Percentiles rank a stretch among this genome's conserved stretches.
These are phyloP conservation scores for Colletotrichum destructivum DNA, from an alignment of 2,329 filamentous ascomycete genomes.

Conservation along the genomic window DNA sequence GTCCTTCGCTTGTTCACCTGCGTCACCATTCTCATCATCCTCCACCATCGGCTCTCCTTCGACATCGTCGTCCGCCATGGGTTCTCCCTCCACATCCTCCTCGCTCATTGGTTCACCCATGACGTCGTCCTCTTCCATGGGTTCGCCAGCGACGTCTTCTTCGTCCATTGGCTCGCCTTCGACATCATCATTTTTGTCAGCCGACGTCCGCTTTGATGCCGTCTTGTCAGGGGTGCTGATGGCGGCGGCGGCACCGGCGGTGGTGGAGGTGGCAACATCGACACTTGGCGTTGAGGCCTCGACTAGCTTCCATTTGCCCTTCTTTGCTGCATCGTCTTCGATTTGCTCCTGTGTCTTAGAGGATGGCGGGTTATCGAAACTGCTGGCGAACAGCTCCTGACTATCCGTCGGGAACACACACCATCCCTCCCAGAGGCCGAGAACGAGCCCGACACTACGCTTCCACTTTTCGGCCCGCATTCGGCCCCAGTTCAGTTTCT, in stretches of 20 bases:
- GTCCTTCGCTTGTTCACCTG: conserved; percentile 43
- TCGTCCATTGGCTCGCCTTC: conserved; percentile 59
- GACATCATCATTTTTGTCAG: conserved; percentile 54
- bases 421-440: conserved; percentile 81
- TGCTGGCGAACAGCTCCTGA: conserved; percentile 78
- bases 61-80: conserved; percentile 63
- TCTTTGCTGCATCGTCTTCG: conserved; percentile 53
- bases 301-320: conserved; percentile 66
- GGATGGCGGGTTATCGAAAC: conserved; percentile 79
- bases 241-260: not conserved
- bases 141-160: conserved; percentile 64
- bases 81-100: conserved; percentile 57
- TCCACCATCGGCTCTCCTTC: conserved; percentile 64
- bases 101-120: conserved; percentile 59
- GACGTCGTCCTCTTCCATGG: conserved; percentile 59
- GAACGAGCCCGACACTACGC: conserved; percentile 78
- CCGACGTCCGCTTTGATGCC: conserved; percentile 36
- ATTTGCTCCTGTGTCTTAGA: conserved; percentile 49
- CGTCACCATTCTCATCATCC: conserved; percentile 47
- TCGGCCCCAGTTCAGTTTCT: conserved; percentile 82
- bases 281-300: conserved; percentile 52
- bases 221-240: not conserved
- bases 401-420: conserved; percentile 81
- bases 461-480: conserved; percentile 89
- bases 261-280: conserved; percentile 13